These are phyloP conservation scores for Astrothelium subdiscretum DNA, from an alignment of 495 filamentous ascomycete genomes.

Conservation along the genomic window DNA sequence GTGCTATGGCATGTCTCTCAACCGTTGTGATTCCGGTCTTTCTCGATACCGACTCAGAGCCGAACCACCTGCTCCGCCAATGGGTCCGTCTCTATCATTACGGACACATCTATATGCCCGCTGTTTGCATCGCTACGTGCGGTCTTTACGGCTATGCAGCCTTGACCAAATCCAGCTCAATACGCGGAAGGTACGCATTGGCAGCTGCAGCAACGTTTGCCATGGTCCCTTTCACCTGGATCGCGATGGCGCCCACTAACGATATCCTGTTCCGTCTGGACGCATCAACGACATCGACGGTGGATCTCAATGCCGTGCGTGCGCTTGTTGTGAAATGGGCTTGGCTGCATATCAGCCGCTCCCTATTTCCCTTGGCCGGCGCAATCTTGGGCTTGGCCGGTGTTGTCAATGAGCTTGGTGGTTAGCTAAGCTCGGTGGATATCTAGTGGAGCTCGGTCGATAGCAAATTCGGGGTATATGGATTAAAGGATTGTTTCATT, in stretches of 20 bases:
- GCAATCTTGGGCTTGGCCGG: neutral
- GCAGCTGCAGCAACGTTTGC: slow-evolving; percentile 16
- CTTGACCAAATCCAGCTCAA: neutral
- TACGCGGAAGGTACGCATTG: slow-evolving; percentile 6
- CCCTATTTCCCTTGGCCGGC: slow-evolving; percentile 12
- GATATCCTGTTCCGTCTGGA: slow-evolving; percentile 21
- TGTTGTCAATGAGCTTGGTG: neutral
- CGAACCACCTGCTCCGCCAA: slow-evolving; percentile 17
- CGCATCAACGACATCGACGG: neutral
- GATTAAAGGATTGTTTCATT: neutral
- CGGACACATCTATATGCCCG: slow-evolving; percentile 20
- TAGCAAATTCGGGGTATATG: neutral
- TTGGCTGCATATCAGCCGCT: slow-evolving; percentile 14
- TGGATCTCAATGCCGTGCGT: slow-evolving; percentile 1
- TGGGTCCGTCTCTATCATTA: slow-evolving; percentile 24
- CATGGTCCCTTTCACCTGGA: slow-evolving; percentile 27
- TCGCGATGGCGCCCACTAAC: slow-evolving; percentile 26
- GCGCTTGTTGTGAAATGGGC: slow-evolving; percentile 13
- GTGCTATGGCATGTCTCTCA: slow-evolving; percentile 23
- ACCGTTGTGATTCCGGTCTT: slow-evolving; percentile 19
- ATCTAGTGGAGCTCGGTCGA: neutral
- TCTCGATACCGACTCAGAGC: slow-evolving; percentile 20
- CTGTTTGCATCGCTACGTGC: slow-evolving; percentile 15
- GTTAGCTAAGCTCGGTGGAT: neutral
- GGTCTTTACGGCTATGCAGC: slow-evolving; percentile 14